Base-by-base conservation (phyloP, 2,329 filamentous ascomycete species). In the Thermochaetoides dissita region DNA sequence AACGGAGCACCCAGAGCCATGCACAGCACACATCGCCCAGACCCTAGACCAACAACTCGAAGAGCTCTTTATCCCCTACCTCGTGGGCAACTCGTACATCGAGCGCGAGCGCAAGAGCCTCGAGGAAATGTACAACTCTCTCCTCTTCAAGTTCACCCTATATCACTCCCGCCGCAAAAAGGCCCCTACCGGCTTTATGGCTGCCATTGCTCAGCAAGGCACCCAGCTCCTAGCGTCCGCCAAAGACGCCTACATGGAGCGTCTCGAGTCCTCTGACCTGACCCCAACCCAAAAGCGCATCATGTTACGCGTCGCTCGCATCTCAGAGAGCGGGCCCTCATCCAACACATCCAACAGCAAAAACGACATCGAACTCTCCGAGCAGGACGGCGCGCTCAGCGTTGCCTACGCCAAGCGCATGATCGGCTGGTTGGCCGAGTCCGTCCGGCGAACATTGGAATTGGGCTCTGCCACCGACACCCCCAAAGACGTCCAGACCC, bases 401-500 rank as follows among this genome's bases (percentile, higher is more conserved):
- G 69, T 93, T 5, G 69, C 77, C n/a, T 87, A 84, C 58, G 85
- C 88, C n/a, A 96, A 96, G 64, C 76, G 91, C 44, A 98, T 98
- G 88, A 73, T 98, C 46, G 93, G 85, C 58, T 98, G 91, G 91
- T 68, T 98, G 34, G 91, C 91, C 2, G 91, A 98, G 66, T 87
- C 85, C 48, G 89, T 98, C 24, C 84, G 91, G 34, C 74, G 91
- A 49, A 86, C 87, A 0, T 70, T 98, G 8, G 91, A 98, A 60
- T 70, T 98, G n/a, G 87, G 84, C 24, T 81, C 84, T 24, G 79
- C 80, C 40, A 81, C 74, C 44, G 91, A 98, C 53, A 95, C 87
- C 5, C 86, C 91, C 10, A 96, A 94, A 60, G 91, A 98, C 59
- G 85, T 96, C 43, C 83, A 81, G 37, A 79, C 85, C 46, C 71